Conservation (phyloP, 1,284 basidiomycete species). For the Cryptococcus sp. region DNA sequence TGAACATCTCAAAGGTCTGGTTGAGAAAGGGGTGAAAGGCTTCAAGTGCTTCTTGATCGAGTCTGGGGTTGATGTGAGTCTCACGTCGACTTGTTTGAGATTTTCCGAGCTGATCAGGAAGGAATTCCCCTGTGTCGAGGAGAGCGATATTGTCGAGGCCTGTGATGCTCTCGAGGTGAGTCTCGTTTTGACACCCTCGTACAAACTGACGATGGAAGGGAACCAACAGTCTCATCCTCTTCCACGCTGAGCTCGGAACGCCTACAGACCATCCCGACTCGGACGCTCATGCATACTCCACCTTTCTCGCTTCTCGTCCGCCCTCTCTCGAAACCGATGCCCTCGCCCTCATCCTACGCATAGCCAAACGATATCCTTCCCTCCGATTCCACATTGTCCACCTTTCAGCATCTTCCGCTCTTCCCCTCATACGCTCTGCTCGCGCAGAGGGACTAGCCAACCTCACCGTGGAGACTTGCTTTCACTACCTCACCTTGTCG, state of each 20-base stretch:
- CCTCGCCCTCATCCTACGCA: slow-evolving; percentile 63
- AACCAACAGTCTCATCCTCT: slow-evolving; percentile 65
- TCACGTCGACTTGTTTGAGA: background rate
- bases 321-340: slow-evolving; percentile 67
- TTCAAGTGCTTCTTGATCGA: slow-evolving; percentile 95
- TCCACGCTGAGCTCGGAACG: slow-evolving; percentile 80
- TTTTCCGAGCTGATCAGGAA: slow-evolving; percentile 35
- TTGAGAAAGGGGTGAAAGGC: slow-evolving; percentile 74
- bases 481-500: slow-evolving; percentile 71
- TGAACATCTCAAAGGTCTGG: slow-evolving; percentile 50
- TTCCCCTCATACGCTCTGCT: slow-evolving; percentile 67
- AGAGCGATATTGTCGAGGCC: slow-evolving; percentile 61
- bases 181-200: background rate
- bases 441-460: slow-evolving; percentile 51
- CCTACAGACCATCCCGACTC: slow-evolving; percentile 3
- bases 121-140: slow-evolving; percentile 84
- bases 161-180: slow-evolving; percentile 68
- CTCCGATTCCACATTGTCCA: slow-evolving; percentile 89
- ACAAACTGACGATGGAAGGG: slow-evolving; percentile 48
- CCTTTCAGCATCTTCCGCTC: slow-evolving; percentile 72
- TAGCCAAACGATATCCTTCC: slow-evolving; percentile 59
- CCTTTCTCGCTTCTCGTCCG: slow-evolving; percentile 79
- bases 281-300: slow-evolving; percentile 54
- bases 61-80: slow-evolving; percentile 76
- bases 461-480: slow-evolving; percentile 87